Evolutionary conservation across 139 green algal genomes (phyloP).

Genomic region (Chlorella sp.): DNA sequence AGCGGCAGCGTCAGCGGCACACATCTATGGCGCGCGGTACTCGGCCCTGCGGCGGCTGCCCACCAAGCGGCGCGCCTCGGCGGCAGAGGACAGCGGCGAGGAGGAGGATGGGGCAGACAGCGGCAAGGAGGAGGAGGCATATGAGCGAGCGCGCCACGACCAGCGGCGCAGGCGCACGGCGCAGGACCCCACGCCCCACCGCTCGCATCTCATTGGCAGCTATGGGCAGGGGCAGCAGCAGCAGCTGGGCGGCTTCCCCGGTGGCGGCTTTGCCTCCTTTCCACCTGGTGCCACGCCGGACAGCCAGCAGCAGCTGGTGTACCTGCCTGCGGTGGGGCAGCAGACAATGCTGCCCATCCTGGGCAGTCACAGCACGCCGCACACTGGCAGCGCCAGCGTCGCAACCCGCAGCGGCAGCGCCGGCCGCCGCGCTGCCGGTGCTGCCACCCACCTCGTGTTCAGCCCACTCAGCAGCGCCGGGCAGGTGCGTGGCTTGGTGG

Average conservation of each 20-base stretch:
- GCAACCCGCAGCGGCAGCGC: neutral
- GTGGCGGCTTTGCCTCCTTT: neutral
- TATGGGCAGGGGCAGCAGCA: neutral
- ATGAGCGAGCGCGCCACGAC: too few relatives aligned
- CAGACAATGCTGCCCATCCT: neutral
- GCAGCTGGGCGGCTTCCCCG: neutral
- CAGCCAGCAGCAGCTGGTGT: constrained; percentile 25
- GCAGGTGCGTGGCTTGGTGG: neutral
- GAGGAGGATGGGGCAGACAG: neutral
- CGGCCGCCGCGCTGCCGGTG: neutral
- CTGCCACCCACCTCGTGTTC: constrained; percentile 26
- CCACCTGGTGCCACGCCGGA: neutral
- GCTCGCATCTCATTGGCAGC: neutral
- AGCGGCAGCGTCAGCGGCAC: neutral
- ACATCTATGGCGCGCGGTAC: neutral
- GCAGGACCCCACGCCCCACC: too few relatives aligned
- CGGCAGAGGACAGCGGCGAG: constrained; percentile 3
- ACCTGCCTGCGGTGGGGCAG: constrained; percentile 1
- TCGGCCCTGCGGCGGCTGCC: neutral
- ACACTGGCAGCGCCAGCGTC: neutral
- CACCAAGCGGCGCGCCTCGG: neutral
- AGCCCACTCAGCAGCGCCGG: constrained; percentile 6
- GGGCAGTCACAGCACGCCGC: too few relatives aligned
- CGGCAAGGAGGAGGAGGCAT: neutral
- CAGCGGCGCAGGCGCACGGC: too few relatives aligned